A percentile compares a stretch with the other conserved stretches of the same genome.
Evolutionary conservation across 805 yeast species (phyloP).

Genomic region (Candida pseudofarinosa): DNA sequence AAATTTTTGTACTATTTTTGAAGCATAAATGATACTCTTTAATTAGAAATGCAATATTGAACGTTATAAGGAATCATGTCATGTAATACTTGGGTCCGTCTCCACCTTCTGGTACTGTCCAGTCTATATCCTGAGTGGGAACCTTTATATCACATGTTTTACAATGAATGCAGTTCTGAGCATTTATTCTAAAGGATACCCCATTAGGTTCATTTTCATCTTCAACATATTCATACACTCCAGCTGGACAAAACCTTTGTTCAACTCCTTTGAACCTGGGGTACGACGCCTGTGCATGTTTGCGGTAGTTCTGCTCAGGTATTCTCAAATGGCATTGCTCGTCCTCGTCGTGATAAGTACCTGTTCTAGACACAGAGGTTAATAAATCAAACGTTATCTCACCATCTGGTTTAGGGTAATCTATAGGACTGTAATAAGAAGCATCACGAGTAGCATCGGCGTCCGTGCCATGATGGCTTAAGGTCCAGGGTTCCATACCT

Average conservation of each 20-base stretch:
- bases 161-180: slow-evolving; percentile 97
- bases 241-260: slow-evolving; percentile 95
- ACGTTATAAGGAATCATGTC: slow-evolving; percentile 41
- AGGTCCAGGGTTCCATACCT: slow-evolving; percentile 88
- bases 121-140: slow-evolving; percentile 88
- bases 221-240: slow-evolving; percentile 90
- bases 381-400: slow-evolving; percentile 83
- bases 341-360: slow-evolving; percentile 92
- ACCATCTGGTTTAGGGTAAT: slow-evolving; percentile 96
- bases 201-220: slow-evolving; percentile 58
- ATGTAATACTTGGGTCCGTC: slow-evolving; percentile 95
- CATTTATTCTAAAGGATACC: slow-evolving; percentile 85
- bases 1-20: not conserved
- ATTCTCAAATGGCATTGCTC: slow-evolving; percentile 82
- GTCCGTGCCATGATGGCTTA: slow-evolving; percentile 66
- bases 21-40: not conserved
- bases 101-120: slow-evolving; percentile 99
- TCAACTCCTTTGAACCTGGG: slow-evolving; percentile 85
- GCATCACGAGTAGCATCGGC: slow-evolving; percentile 71
- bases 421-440: slow-evolving; percentile 59
- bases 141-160: slow-evolving; percentile 97
- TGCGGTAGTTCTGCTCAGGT: slow-evolving; percentile 54
- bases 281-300: slow-evolving; percentile 66
- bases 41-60: not conserved
- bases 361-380: slow-evolving; percentile 95